phyloP scores from a whole-genome alignment of 202 grass and related monocot genomes.

The Panicum hallii region DNA sequence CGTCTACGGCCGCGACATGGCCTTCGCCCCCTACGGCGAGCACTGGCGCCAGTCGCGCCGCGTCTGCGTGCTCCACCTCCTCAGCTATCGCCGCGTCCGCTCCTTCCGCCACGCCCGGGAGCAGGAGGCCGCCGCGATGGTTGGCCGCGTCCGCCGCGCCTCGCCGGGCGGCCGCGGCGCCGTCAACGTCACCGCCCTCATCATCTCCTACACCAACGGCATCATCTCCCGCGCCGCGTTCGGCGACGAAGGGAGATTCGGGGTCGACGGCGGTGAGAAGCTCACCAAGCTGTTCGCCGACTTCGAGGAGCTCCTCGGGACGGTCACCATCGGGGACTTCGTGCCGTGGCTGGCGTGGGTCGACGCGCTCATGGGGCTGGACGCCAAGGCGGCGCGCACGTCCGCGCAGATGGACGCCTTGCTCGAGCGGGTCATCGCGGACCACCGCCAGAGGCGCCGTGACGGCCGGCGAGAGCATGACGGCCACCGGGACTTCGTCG shows the following conservation, averaged over 20 bases:
- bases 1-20: slow-evolving; percentile 54
- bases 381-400: slow-evolving; percentile 40
- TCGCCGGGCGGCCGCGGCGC: background rate
- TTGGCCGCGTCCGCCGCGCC: slow-evolving; percentile 32
- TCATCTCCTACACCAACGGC: slow-evolving; percentile 46
- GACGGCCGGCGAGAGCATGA: background rate
- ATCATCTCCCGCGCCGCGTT: slow-evolving; percentile 44
- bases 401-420: slow-evolving; percentile 27
- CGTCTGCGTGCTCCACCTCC: slow-evolving; percentile 61
- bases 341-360: slow-evolving; percentile 58
- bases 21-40: slow-evolving; percentile 57
- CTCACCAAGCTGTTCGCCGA: slow-evolving; percentile 28
- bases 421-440: slow-evolving; percentile 37
- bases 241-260: slow-evolving; percentile 16
- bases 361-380: slow-evolving; percentile 31
- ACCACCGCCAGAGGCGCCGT: background rate
- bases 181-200: slow-evolving; percentile 46
- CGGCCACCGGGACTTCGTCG: slow-evolving; percentile 22
- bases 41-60: slow-evolving; percentile 63
- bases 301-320: slow-evolving; percentile 39
- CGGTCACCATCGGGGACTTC: slow-evolving; percentile 43
- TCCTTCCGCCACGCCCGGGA: slow-evolving; percentile 49
- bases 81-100: slow-evolving; percentile 46
- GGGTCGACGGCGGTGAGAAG: background rate
- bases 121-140: slow-evolving; percentile 48